Evolutionary conservation across 768 basidiomycete genomes (phyloP).

Genomic region (Leccinum subtestaceum): DNA sequence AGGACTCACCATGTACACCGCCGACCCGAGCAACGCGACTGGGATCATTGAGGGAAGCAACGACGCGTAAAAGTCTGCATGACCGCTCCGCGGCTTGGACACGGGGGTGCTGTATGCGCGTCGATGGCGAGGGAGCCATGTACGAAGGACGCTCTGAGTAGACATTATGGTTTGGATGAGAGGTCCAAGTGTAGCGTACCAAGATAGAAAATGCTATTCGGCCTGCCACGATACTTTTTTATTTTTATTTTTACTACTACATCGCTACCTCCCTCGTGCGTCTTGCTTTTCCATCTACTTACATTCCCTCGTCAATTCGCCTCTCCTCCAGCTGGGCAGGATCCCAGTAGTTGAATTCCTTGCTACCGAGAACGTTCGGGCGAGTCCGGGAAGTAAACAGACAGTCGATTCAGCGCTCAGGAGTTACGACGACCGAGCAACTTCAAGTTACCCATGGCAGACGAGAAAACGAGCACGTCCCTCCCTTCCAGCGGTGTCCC

Average conservation of each 20-base stretch:
- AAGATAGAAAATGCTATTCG: conserved; percentile 8
- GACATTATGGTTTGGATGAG: neutral
- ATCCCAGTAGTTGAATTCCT: conserved; percentile 11
- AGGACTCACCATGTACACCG: conserved; percentile 64
- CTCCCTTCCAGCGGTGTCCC: conserved; percentile 20
- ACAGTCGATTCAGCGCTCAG: neutral
- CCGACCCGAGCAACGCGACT: conserved; percentile 72
- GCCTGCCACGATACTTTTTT: neutral
- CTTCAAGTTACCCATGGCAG: conserved; percentile 11
- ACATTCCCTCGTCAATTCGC: conserved; percentile 3
- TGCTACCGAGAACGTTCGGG: neutral
- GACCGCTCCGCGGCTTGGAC: conserved; percentile 37
- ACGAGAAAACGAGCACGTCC: conserved; percentile 21
- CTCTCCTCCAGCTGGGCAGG: conserved; percentile 5
- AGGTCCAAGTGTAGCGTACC: no score
- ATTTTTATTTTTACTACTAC: neutral
- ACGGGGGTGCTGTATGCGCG: conserved; percentile 13
- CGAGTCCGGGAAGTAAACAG: neutral
- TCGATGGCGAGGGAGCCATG: neutral
- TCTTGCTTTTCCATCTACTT: neutral
- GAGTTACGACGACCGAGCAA: neutral
- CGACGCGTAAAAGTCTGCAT: conserved; percentile 66
- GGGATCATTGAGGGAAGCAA: conserved; percentile 77
- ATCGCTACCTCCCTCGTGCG: neutral
- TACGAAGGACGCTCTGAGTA: neutral